phyloP scores from a whole-genome alignment of 495 filamentous ascomycete species.

The Pseudoneurospora amorphoporcata region DNA sequence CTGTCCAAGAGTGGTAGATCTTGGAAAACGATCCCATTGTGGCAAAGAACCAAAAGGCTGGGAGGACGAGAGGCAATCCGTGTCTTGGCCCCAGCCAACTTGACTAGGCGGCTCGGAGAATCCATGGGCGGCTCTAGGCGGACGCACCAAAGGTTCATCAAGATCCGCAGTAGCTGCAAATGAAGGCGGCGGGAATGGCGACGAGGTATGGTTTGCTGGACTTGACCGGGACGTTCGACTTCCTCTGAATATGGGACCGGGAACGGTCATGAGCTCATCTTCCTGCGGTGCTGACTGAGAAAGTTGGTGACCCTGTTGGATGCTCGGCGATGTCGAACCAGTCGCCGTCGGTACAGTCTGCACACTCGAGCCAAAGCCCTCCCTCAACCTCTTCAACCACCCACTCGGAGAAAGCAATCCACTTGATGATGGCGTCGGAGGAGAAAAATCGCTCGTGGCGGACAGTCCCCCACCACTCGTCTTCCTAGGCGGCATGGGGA shows the following conservation, averaged over 20 bases:
- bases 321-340: constrained; percentile 1
- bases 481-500: constrained; percentile 10
- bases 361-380: background rate
- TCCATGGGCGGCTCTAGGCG: background rate
- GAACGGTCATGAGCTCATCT: background rate
- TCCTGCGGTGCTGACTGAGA: constrained; percentile 1
- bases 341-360: background rate
- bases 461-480: background rate
- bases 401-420: background rate
- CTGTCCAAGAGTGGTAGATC: background rate
- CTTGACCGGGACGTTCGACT: constrained; percentile 21
- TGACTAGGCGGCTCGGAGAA: background rate
- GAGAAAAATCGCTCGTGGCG: background rate
- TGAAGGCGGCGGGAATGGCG: constrained; percentile 22
- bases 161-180: constrained; percentile 7
- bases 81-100: background rate
- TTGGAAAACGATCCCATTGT: background rate
- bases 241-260: constrained; percentile 17
- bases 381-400: background rate
- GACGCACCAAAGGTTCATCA: background rate
- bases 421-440: background rate
- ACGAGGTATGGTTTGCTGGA: constrained; percentile 6
- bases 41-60: constrained; percentile 11
- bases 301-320: background rate
- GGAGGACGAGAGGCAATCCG: constrained; percentile 16